Percentiles rank a stretch among this genome's conserved stretches.
Evolutionary conservation across 164 flowering plant genomes (phyloP).

Genomic region (Vitis riparia): DNA sequence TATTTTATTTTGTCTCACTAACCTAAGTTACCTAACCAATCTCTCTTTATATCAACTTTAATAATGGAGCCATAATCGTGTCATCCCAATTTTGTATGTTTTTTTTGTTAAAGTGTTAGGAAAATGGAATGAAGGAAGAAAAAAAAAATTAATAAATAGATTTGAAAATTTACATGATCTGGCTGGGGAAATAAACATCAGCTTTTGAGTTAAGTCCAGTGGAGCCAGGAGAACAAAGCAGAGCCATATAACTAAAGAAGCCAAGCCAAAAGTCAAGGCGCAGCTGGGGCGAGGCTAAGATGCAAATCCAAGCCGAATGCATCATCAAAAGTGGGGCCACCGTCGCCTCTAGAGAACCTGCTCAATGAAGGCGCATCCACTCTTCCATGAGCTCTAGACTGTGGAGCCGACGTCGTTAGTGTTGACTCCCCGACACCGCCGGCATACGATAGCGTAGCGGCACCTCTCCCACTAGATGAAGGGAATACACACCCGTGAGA

Average conservation of each 20-base stretch:
- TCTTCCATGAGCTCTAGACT: constrained; percentile 21
- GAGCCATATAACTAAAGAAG: constrained; percentile 1
- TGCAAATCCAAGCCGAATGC: constrained; percentile 80
- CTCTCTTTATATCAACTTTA: no score
- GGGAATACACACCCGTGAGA: constrained; percentile 65
- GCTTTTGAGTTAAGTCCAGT: neutral
- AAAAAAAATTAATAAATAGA: constrained; percentile 17
- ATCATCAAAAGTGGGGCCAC: constrained; percentile 55
- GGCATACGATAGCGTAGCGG: constrained; percentile 13
- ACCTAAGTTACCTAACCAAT: no score
- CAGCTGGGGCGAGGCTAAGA: constrained; percentile 81
- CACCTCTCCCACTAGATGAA: constrained; percentile 15
- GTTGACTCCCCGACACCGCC: constrained; percentile 23
- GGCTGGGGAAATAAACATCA: neutral
- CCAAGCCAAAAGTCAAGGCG: constrained; percentile 35
- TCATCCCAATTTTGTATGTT: no score
- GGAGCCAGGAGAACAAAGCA: neutral
- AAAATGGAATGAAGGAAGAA: constrained; percentile 5
- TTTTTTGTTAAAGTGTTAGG: neutral
- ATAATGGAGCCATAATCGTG: no score
- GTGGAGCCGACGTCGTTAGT: constrained; percentile 9
- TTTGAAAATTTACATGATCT: constrained; percentile 26
- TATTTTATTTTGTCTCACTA: no score
- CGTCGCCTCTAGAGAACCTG: constrained; percentile 50
- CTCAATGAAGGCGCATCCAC: constrained; percentile 58